These are phyloP conservation scores for Epichloe scottii DNA, from an alignment of 2,329 filamentous ascomycete genomes.

Conservation along the genomic window DNA sequence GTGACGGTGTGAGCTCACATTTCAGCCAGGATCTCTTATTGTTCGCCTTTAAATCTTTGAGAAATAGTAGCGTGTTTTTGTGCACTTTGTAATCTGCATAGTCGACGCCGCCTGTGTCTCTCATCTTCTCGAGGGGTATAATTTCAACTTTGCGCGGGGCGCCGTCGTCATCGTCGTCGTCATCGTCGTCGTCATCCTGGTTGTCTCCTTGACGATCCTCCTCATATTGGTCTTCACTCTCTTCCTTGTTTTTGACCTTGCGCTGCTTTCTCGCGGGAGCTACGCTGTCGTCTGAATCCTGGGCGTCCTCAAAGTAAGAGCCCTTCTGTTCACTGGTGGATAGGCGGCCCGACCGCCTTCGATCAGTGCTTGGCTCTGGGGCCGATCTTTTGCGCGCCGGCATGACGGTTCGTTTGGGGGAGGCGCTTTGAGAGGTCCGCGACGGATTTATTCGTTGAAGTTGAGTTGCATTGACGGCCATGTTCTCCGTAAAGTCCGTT, in stretches of 20 bases:
- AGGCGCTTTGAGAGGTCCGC: not conserved
- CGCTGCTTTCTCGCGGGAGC: conserved; percentile 17
- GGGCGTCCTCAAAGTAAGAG: conserved; percentile 33
- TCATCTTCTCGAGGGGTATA: conserved; percentile 23
- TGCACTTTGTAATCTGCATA: conserved; percentile 43
- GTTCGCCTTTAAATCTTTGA: conserved; percentile 45
- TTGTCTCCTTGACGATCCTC: conserved; percentile 13
- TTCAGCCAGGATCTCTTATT: conserved; percentile 49
- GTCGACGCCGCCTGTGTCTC: conserved; percentile 21
- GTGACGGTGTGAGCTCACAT: conserved; percentile 23
- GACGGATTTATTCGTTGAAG: not conserved
- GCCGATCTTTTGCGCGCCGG: conserved; percentile 1
- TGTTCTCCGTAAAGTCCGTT: conserved; percentile 1
- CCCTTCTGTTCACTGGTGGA: conserved; percentile 35
- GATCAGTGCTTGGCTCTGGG: conserved; percentile 7
- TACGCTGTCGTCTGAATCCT: conserved; percentile 5
- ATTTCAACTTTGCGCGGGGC: conserved; percentile 22
- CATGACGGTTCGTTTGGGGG: not conserved
- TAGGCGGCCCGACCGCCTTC: conserved; percentile 36
- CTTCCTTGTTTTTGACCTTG: conserved; percentile 7
- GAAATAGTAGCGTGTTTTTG: conserved; percentile 44
- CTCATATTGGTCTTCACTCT: conserved; percentile 12
- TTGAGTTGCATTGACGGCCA: no score
- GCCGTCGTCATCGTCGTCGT: conserved; percentile 25
- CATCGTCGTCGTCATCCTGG: conserved; percentile 17